These are phyloP conservation scores for Chalciporus chontae DNA, from an alignment of 768 basidiomycete genomes.

Conservation along the genomic window DNA sequence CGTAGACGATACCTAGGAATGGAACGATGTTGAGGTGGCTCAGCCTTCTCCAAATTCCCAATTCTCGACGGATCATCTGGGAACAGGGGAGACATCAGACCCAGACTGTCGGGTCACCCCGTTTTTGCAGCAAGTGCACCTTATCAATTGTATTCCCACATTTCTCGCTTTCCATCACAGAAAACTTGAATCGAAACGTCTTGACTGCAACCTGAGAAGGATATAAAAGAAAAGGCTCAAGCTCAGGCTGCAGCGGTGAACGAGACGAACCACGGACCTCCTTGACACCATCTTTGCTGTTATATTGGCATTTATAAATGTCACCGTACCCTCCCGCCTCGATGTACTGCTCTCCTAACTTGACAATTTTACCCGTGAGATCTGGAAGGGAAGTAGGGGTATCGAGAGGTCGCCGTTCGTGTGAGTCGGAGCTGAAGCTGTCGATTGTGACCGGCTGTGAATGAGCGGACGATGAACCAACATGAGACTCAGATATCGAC, in stretches of 20 bases:
- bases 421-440: too few relatives aligned
- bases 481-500: too few relatives aligned
- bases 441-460: too few relatives aligned
- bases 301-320: background rate
- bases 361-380: too few relatives aligned
- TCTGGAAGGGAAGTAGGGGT: too few relatives aligned
- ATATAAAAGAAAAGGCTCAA: too few relatives aligned
- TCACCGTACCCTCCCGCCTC: background rate
- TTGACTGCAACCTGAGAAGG: slow-evolving; percentile 1
- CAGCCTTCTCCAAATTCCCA: slow-evolving; percentile 16
- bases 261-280: background rate
- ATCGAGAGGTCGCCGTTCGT: too few relatives aligned
- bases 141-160: background rate
- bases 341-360: too few relatives aligned
- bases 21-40: slow-evolving; percentile 20
- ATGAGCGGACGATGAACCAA: too few relatives aligned
- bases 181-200: background rate
- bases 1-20: slow-evolving; percentile 16
- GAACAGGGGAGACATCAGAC: background rate
- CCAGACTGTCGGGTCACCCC: too few relatives aligned
- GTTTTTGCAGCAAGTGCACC: background rate
- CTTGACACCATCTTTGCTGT: background rate
- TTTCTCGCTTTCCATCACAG: background rate
- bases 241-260: too few relatives aligned
- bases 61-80: slow-evolving; percentile 4